Evolutionary conservation across 1,139 yeast species (phyloP).

Genomic region (Casaregolazyma lundiana): DNA sequence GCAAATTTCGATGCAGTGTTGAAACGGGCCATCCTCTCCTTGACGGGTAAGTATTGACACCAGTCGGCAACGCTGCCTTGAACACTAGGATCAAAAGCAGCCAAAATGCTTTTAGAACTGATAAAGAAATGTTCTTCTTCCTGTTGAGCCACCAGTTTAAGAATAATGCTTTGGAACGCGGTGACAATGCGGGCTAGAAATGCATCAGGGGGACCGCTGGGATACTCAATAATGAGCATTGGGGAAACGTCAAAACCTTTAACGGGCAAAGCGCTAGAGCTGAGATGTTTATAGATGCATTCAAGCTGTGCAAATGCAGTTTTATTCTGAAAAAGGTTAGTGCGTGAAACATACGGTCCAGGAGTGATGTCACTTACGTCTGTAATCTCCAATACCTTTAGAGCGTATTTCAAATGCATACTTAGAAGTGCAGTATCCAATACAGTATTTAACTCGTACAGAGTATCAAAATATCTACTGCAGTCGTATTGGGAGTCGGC

Average conservation of each 20-base stretch:
- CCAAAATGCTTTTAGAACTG: background rate
- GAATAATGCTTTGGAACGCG: constrained; percentile 4
- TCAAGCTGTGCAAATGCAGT: constrained; percentile 1
- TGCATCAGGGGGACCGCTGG: background rate
- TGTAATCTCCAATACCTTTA: constrained; percentile 1
- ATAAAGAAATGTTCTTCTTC: background rate
- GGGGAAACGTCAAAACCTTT: constrained; percentile 2
- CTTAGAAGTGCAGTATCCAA: constrained; percentile 6
- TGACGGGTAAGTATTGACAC: constrained; percentile 5
- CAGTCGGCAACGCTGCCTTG: constrained; percentile 5
- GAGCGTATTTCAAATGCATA: constrained; percentile 7
- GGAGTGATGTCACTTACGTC: background rate
- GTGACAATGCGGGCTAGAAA: constrained; percentile 2
- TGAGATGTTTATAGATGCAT: constrained; percentile 4
- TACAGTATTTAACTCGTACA: constrained; percentile 5
- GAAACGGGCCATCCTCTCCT: constrained; percentile 1
- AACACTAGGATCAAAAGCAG: background rate
- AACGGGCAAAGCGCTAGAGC: background rate
- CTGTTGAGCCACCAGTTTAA: constrained; percentile 1
- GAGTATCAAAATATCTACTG: constrained; percentile 6
- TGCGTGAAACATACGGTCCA: background rate
- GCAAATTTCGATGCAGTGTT: constrained; percentile 8
- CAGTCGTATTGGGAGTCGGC: constrained; percentile 4
- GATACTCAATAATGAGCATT: constrained; percentile 1
- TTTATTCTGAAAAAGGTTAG: constrained; percentile 5